These are phyloP conservation scores for Colletotrichum spinosum DNA, from an alignment of 2,329 filamentous ascomycete genomes.

Conservation along the genomic window DNA sequence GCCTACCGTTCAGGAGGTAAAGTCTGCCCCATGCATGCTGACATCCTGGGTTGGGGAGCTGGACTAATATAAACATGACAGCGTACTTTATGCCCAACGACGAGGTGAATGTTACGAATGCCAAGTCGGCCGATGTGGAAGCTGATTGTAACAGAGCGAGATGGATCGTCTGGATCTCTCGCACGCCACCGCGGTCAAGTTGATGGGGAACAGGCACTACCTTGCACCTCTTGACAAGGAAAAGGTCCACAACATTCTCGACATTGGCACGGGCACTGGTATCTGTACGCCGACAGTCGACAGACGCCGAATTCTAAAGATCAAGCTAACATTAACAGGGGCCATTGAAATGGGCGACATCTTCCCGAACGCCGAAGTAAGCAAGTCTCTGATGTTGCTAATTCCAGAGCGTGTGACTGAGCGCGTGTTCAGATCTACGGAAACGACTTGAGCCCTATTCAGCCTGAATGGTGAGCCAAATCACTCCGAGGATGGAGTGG, in stretches of 20 bases:
- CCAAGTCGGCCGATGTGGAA: too few species aligned
- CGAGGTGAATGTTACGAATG: constrained; percentile 38
- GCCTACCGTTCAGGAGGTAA: constrained; percentile 36
- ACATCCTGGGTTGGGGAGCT: too few species aligned
- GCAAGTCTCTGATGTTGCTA: background rate
- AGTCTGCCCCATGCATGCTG: background rate
- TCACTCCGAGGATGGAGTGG: background rate
- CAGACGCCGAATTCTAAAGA: background rate
- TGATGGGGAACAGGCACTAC: constrained; percentile 44
- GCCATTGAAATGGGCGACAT: constrained; percentile 52
- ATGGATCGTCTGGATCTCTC: constrained; percentile 49
- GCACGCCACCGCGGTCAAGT: constrained; percentile 47
- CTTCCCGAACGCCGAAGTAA: constrained; percentile 44
- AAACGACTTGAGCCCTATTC: constrained; percentile 46
- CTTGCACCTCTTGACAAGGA: constrained; percentile 45
- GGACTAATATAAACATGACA: background rate
- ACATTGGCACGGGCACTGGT: constrained; percentile 57
- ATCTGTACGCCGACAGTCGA: constrained; percentile 44
- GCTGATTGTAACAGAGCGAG: background rate
- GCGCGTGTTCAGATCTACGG: constrained; percentile 40
- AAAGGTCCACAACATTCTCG: constrained; percentile 49
- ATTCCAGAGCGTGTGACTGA: background rate
- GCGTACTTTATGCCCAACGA: constrained; percentile 46
- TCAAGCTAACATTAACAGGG: constrained; percentile 35
- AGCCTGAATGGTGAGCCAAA: constrained; percentile 42